phyloP scores from a whole-genome alignment of 768 basidiomycete genomes.

The Panus rudis region DNA sequence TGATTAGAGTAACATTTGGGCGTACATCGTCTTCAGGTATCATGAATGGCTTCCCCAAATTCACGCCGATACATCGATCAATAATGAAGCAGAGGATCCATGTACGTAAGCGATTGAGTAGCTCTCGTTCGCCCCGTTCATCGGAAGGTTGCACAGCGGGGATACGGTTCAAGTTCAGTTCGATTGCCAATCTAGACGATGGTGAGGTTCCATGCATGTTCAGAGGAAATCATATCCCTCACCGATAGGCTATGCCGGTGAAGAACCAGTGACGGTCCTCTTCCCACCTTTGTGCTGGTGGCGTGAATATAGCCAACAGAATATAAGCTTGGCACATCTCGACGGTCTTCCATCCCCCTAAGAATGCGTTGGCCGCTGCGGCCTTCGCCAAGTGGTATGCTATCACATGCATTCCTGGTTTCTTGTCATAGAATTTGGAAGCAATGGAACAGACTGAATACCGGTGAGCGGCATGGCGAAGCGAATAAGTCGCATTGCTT shows the following conservation, averaged over 20 bases:
- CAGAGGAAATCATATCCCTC: conserved; percentile 10
- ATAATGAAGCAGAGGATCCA: conserved; percentile 73
- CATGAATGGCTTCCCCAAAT: conserved; percentile 68
- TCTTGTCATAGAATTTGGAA: conserved; percentile 50
- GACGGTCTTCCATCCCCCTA: conserved; percentile 53
- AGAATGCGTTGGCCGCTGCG: conserved; percentile 48
- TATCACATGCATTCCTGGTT: conserved; percentile 47
- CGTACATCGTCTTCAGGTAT: conserved; percentile 58
- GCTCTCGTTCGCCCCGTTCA: conserved; percentile 52
- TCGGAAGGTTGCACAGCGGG: conserved; percentile 30
- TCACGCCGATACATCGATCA: conserved; percentile 63
- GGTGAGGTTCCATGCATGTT: neutral
- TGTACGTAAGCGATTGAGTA: conserved; percentile 59
- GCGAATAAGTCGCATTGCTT: conserved; percentile 3
- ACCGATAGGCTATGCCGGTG: conserved; percentile 65
- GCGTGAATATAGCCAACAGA: conserved; percentile 52
- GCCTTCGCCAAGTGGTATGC: conserved; percentile 58
- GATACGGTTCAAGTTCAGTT: conserved; percentile 58
- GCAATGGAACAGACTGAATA: conserved; percentile 57
- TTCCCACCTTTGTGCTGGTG: conserved; percentile 54
- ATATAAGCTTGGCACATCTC: conserved; percentile 75
- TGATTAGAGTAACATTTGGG: conserved; percentile 23
- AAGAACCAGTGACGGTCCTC: conserved; percentile 69
- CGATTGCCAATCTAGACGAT: conserved; percentile 56
- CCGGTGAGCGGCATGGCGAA: conserved; percentile 19